Base-by-base conservation (phyloP, 2,329 filamentous ascomycete species). In the Cyclaneusma minus region DNA sequence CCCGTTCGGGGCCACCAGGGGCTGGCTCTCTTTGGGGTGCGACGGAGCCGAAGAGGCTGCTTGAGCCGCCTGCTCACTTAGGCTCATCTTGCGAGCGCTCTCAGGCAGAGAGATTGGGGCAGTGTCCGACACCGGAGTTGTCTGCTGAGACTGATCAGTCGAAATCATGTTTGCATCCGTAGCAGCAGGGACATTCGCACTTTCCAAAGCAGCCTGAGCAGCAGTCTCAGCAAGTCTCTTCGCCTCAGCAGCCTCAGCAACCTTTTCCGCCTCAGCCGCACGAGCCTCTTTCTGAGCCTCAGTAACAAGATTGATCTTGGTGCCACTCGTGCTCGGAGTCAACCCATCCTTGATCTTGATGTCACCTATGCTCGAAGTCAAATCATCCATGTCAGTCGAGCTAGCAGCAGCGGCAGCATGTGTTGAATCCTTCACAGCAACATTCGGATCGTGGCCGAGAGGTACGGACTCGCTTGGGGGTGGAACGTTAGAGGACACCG, bases 311-410 rank as follows among this genome's bases (percentile, higher is more conserved):
- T n/a, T 59, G 2, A 66, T 44, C 3, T 33, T 70, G 20, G 72
- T 54, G 13, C 74, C 44, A 27, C 65, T 71, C 60, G 74, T 64
- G 2, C 64, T 62, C 18, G 53, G 55, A 0, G 67, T 64, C 33
- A 76, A 55, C 25, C 51, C 59, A 28, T 72, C 64, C 18, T 64
- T 72, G 38, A 75, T 68, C 42, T 64, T 71, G 31, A 75, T 66
- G 44, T 64, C 70, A 43, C 65, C 71, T 60, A 74, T 64, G 2
- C 64, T 62, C 18, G 53, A 56, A 0, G 67, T 64, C 33, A 76
- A 55, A 25, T 51, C 59, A 28, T 72, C 64, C 18, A 75, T 42
- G 25, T 61, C 61, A 24, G 40, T 27, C 21, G 21, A 16, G 37
- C 21, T 21, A 9, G 11, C 9, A 11, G 12, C 16, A 24, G 14